A percentile compares a stretch with the other conserved stretches of the same genome.
Evolutionary conservation across 352 stramenopile genomes (phyloP).

Genomic region (Phytopythium delawarense): DNA sequence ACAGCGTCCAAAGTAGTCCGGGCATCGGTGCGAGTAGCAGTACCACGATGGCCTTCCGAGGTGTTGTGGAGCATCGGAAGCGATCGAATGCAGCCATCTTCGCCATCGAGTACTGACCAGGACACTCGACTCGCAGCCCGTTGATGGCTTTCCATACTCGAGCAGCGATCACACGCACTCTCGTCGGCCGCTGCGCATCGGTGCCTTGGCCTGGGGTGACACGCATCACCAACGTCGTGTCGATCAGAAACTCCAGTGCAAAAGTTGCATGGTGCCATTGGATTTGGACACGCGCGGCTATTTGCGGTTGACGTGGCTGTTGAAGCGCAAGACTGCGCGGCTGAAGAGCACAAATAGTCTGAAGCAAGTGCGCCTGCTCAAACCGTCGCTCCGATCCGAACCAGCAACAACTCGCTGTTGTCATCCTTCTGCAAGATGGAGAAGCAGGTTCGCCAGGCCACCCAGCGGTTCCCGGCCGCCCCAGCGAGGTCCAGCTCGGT

Average conservation of each 20-base stretch:
- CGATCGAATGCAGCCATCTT: conserved; percentile 1
- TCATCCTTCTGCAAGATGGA: not conserved
- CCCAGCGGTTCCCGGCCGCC: not conserved
- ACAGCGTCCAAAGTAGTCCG: not conserved
- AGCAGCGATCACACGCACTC: not conserved
- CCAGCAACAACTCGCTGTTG: not conserved
- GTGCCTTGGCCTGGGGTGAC: not conserved
- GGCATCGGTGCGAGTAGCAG: not conserved
- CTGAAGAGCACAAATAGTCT: not conserved
- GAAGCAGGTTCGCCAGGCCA: not conserved
- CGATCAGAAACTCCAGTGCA: not conserved
- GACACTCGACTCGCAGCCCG: not conserved
- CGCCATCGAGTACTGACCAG: not conserved
- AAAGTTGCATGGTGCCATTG: not conserved
- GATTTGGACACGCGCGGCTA: not conserved
- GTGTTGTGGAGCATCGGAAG: not conserved
- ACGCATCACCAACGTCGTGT: not conserved
- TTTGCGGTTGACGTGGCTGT: not conserved
- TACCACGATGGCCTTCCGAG: not conserved
- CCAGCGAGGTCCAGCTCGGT: not conserved
- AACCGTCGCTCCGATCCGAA: not conserved
- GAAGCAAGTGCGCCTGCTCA: not conserved
- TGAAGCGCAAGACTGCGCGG: too few species aligned
- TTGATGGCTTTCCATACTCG: not conserved
- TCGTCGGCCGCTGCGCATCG: not conserved